Evolutionary conservation across 2,329 filamentous ascomycete genomes (phyloP), one percentile per base, ranked within the genome.

Genomic region (Venturia pyrina): DNA sequence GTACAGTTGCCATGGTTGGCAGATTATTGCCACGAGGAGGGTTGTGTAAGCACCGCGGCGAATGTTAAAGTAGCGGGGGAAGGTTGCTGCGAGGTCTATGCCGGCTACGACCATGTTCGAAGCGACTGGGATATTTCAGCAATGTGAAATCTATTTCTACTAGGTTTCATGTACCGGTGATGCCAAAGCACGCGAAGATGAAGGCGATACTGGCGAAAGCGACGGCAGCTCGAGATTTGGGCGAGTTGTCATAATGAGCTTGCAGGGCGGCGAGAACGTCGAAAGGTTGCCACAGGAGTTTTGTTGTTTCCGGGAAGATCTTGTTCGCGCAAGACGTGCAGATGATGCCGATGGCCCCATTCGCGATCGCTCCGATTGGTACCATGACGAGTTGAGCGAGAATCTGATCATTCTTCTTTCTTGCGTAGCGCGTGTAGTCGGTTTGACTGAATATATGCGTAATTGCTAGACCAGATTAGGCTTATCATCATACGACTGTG

Each of bases 21-120:
- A 75, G 0, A 75, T 75, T 40, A 81, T 78, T 11, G 75, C 77
- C 5, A 83, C 72, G 3, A 82, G 68, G 0, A 79, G 75, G 5
- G 77, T 79, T 7, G n/a, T 21, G 24, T 56, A 56, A 5, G 50
- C 50, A 0, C 84, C 84, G 1, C 84, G 78, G 5, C 82, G 75
- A 66, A 85, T 85, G 70, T 83, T 84, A 72, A 86, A 79, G 68
- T 80, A 85, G 50, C 75, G 77, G 0, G 83, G 82, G 66, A 79
- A 80, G 0, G 84, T 72, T 0, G 79, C 81, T 0, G 83, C 78
- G 62, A 85, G 74, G 69, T 86, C 84, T 75, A 86, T 84, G 5
- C 83, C 83, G 3, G 78, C 77, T 0, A 63, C 62, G 3, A 63
- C 32, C 62, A 63, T 63, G 50, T 56, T 56, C 34, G 50, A 56